A percentile compares a stretch with the other conserved stretches of the same genome.
Evolutionary conservation across 2,329 filamentous ascomycete species (phyloP).

Genomic region (Fusarium nurragi): DNA sequence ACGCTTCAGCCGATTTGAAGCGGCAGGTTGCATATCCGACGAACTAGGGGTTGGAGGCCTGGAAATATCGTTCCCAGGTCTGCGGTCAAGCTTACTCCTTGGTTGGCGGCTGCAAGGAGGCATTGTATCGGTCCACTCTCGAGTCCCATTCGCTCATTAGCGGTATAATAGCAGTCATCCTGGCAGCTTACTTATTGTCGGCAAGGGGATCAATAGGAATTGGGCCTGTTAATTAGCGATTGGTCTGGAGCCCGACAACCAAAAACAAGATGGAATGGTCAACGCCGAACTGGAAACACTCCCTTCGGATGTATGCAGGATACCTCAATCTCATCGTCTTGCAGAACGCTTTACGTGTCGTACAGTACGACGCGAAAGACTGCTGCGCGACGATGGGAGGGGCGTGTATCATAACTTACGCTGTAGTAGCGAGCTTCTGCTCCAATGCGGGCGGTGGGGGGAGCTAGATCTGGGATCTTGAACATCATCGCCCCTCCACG

Average conservation of each 20-base stretch:
- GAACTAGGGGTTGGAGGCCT: conserved; percentile 25
- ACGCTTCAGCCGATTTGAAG: conserved; percentile 1
- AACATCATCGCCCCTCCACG: conserved; percentile 36
- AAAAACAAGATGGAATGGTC: conserved; percentile 12
- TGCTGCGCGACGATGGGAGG: conserved; percentile 11
- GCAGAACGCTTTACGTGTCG: conserved; percentile 19
- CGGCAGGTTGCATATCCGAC: conserved; percentile 41
- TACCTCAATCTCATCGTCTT: conserved; percentile 18
- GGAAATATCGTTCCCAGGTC: conserved; percentile 22
- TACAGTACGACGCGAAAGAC: conserved; percentile 20
- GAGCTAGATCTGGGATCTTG: conserved; percentile 41
- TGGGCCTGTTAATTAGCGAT: not conserved
- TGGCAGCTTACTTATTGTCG: not conserved
- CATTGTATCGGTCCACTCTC: conserved; percentile 12
- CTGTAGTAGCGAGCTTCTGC: conserved; percentile 14
- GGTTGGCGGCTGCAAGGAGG: conserved; percentile 28
- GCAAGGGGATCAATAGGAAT: conserved; percentile 3
- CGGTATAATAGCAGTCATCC: not conserved
- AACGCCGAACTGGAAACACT: conserved; percentile 45
- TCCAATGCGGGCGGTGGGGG: conserved; percentile 23
- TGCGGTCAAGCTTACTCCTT: conserved; percentile 33
- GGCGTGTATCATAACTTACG: conserved; percentile 8
- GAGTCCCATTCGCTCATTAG: not conserved
- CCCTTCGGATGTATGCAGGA: conserved; percentile 24
- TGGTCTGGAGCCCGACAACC: not conserved